These are phyloP conservation scores for Paracamarosporium sp. DNA, from an alignment of 2,329 filamentous ascomycete genomes.

Conservation along the genomic window DNA sequence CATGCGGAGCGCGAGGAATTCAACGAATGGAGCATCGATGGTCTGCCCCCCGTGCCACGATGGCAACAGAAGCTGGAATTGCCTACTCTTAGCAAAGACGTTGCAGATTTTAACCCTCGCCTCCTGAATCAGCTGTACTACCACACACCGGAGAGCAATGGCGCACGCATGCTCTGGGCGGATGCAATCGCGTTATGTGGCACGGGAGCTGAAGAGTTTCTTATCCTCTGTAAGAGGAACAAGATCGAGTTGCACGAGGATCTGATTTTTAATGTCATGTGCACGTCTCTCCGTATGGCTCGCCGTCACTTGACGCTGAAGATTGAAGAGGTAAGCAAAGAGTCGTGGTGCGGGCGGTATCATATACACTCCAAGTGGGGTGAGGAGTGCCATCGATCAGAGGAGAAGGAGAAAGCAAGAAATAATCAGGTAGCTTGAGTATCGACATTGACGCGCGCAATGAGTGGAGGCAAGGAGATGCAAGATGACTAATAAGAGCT, in stretches of 20 bases:
- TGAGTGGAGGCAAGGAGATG: neutral
- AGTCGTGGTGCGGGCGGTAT: constrained; percentile 40
- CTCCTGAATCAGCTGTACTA: constrained; percentile 30
- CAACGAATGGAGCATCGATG: neutral
- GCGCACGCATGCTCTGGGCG: constrained; percentile 39
- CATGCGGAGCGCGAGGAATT: constrained; percentile 10
- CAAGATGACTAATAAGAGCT: neutral
- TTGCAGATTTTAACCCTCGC: constrained; percentile 18
- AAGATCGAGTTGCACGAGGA: constrained; percentile 18
- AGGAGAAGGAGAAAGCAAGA: neutral
- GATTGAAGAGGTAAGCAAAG: constrained; percentile 34
- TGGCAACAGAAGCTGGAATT: constrained; percentile 15
- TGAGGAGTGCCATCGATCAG: constrained; percentile 28
- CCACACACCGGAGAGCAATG: constrained; percentile 20
- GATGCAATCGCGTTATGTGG: constrained; percentile 39
- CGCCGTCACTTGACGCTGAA: constrained; percentile 35
- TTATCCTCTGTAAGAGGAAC: neutral
- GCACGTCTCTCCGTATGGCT: constrained; percentile 28
- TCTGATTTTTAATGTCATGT: constrained; percentile 32
- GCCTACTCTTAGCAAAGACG: constrained; percentile 19
- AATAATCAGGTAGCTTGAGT: neutral
- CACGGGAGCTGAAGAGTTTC: constrained; percentile 11
- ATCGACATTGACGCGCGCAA: neutral
- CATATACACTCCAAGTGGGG: constrained; percentile 35
- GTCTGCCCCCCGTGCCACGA: constrained; percentile 2